These are phyloP conservation scores for Turritis glabra DNA, from an alignment of 345 rosid genomes.

Conservation along the genomic window DNA sequence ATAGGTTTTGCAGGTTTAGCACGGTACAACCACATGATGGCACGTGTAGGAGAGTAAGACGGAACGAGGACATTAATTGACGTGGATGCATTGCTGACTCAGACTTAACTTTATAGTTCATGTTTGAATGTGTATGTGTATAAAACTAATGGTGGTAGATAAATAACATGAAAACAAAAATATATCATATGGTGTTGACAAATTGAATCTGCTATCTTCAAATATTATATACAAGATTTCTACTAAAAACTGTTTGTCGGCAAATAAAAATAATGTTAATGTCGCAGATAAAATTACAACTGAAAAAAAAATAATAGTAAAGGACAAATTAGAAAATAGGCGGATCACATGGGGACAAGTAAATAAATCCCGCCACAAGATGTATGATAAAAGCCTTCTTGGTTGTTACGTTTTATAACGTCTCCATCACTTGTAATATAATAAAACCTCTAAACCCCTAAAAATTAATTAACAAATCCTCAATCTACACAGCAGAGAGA, in stretches of 20 bases:
- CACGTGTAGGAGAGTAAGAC: slow-evolving; percentile 21
- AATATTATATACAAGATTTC: no score
- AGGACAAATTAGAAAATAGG: background rate
- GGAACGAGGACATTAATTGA: background rate
- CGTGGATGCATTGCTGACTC: no score
- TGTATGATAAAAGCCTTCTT: slow-evolving; percentile 32
- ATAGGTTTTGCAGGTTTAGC: no score
- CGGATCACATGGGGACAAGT: slow-evolving; percentile 25
- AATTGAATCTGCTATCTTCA: background rate
- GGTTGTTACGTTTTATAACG: slow-evolving; percentile 24
- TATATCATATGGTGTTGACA: background rate
- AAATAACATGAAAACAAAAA: background rate
- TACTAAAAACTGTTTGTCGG: background rate
- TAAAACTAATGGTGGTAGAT: background rate
- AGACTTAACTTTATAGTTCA: no score
- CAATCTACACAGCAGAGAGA: slow-evolving; percentile 23
- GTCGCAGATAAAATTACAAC: background rate
- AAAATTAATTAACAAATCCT: slow-evolving; percentile 11
- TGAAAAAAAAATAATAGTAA: background rate
- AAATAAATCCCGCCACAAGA: background rate
- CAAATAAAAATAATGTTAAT: background rate
- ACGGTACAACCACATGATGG: slow-evolving; percentile 11
- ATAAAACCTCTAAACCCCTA: slow-evolving; percentile 9
- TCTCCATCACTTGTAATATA: slow-evolving; percentile 31
- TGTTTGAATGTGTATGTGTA: background rate